These are phyloP conservation scores for Citrullus colocynthis DNA, from an alignment of 306 rosid species.

Conservation along the genomic window DNA sequence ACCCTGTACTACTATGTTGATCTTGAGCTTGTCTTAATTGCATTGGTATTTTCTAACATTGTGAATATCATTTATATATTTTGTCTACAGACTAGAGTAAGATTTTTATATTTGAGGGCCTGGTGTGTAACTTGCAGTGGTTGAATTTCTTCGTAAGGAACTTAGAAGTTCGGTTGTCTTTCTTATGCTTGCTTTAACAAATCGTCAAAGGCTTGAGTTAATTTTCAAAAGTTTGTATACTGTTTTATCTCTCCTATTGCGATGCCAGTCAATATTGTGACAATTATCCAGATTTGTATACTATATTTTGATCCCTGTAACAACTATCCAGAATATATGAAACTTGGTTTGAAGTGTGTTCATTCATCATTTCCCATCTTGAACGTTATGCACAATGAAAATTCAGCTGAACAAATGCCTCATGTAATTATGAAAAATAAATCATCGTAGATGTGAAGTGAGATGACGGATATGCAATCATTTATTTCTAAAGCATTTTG, in stretches of 20 bases:
- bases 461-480: neutral
- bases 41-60: neutral
- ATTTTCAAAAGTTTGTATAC: neutral
- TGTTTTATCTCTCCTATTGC: neutral
- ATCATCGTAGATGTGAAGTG: neutral
- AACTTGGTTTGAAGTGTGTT: neutral
- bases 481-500: neutral
- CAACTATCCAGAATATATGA: neutral
- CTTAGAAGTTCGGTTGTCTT: neutral
- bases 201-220: neutral
- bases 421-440: neutral
- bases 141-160: neutral
- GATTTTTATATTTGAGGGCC: no score
- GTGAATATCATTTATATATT: neutral
- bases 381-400: neutral
- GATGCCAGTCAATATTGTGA: neutral
- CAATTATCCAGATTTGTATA: neutral
- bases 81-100: neutral
- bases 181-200: neutral
- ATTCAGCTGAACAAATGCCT: neutral
- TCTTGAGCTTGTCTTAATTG: neutral
- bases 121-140: neutral
- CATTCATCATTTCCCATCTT: neutral
- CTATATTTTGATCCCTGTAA: neutral
- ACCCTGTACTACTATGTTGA: neutral